A percentile compares a stretch with the other conserved stretches of the same genome.
Conservation (phyloP, 352 stramenopile species). For the Globisporangium lucens region DNA sequence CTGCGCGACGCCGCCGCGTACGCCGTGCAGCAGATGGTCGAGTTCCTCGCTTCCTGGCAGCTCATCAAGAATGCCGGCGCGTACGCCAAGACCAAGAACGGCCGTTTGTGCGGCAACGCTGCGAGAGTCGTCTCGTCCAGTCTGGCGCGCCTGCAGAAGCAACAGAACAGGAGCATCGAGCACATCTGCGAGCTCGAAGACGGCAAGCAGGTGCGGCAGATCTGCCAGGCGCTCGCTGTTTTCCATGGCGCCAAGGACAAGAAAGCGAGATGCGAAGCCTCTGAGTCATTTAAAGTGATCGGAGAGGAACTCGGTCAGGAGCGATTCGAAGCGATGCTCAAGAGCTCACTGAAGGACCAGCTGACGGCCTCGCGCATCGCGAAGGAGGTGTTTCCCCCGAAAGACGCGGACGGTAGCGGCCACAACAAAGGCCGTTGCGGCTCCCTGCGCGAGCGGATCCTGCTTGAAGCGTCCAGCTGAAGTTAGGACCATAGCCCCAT, state of each 20-base stretch:
- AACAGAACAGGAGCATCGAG: constrained; percentile 10
- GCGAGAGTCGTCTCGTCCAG: constrained; percentile 38
- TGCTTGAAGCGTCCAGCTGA: constrained; percentile 11
- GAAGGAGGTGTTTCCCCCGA: constrained; percentile 32
- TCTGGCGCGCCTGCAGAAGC: constrained; percentile 24
- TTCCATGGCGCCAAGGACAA: constrained; percentile 53
- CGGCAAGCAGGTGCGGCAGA: constrained; percentile 3
- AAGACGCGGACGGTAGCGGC: not conserved
- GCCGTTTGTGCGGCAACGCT: constrained; percentile 48
- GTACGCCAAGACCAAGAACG: constrained; percentile 61
- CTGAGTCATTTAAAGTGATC: constrained; percentile 39
- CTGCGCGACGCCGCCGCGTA: constrained; percentile 51
- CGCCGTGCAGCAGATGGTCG: constrained; percentile 37
- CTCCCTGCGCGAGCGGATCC: constrained; percentile 35
- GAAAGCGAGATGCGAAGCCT: constrained; percentile 36
- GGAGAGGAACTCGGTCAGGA: constrained; percentile 32
- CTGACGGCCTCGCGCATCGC: constrained; percentile 32
- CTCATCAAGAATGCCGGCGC: constrained; percentile 35
- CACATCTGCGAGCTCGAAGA: constrained; percentile 2
- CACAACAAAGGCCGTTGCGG: constrained; percentile 18
- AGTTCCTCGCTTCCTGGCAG: constrained; percentile 34
- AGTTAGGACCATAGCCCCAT: not conserved
- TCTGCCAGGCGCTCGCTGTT: constrained; percentile 38
- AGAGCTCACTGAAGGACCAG: constrained; percentile 27
- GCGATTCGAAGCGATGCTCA: constrained; percentile 29